A percentile compares a stretch with the other conserved stretches of the same genome.
These are phyloP conservation scores for Agrocybe praecox DNA, from an alignment of 768 basidiomycete genomes.

Conservation along the genomic window DNA sequence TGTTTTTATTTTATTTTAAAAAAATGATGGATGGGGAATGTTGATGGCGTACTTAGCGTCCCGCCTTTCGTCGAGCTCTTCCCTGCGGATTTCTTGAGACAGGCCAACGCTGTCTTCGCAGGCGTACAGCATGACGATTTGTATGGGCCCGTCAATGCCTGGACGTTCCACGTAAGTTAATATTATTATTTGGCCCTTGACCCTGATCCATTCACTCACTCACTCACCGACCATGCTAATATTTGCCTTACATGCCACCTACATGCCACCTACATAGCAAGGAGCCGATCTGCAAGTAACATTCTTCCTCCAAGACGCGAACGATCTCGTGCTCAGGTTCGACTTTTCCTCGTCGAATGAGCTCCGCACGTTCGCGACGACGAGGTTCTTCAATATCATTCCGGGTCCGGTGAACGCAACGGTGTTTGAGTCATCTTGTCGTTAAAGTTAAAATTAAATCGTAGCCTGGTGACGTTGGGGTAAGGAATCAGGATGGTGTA, in stretches of 20 bases:
- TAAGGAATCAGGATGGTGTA: neutral
- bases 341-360: conserved; percentile 28
- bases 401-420: conserved; percentile 25
- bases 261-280: too few relatives aligned
- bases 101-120: conserved; percentile 25
- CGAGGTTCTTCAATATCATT: conserved; percentile 31
- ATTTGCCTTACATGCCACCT: too few relatives aligned
- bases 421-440: conserved; percentile 25
- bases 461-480: neutral
- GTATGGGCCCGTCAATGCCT: conserved; percentile 23
- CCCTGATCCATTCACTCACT: neutral
- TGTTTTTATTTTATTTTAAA: too few relatives aligned
- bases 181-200: neutral
- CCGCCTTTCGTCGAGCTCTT: conserved; percentile 26
- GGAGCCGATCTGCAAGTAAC: conserved; percentile 16
- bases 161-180: conserved; percentile 18
- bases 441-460: neutral
- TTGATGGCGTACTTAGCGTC: too few relatives aligned
- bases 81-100: conserved; percentile 22
- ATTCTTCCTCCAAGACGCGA: conserved; percentile 23
- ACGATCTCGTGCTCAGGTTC: conserved; percentile 25
- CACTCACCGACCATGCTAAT: neutral
- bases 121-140: conserved; percentile 26
- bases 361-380: conserved; percentile 29
- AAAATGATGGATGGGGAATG: too few relatives aligned